Evolutionary conservation across 352 stramenopile species (phyloP).

Genomic region (Pythium monospermum): DNA sequence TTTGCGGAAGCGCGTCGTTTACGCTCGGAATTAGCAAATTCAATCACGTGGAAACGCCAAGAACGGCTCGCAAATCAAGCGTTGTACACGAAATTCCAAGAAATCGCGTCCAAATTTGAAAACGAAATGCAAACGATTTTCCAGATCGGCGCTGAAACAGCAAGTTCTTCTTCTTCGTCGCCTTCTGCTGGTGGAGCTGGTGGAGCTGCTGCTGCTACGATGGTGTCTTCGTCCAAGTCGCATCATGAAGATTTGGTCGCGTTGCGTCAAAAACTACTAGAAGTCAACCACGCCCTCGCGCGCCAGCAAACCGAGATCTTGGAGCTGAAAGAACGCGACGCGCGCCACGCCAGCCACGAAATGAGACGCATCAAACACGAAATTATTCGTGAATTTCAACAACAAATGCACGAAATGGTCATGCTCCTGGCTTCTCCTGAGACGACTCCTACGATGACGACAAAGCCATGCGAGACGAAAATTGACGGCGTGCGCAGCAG

Average conservation of each 20-base stretch:
- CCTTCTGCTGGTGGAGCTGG: conserved; percentile 7
- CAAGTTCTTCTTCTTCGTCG: conserved; percentile 5
- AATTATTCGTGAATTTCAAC: conserved; percentile 52
- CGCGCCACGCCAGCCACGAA: conserved; percentile 55
- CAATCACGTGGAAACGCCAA: conserved; percentile 38
- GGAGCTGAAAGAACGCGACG: conserved; percentile 55
- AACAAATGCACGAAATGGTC: conserved; percentile 56
- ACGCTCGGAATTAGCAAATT: conserved; percentile 51
- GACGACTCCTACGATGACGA: conserved; percentile 4
- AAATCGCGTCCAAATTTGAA: conserved; percentile 54
- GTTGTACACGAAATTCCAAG: conserved; percentile 44
- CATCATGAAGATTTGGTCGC: conserved; percentile 45
- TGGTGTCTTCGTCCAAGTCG: conserved; percentile 13
- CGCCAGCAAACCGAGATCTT: conserved; percentile 63
- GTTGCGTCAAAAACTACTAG: conserved; percentile 56
- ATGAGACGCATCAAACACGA: conserved; percentile 61
- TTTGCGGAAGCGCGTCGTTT: conserved; percentile 60
- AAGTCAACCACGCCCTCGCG: conserved; percentile 58
- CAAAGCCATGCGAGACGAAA: conserved; percentile 43
- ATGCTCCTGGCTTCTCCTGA: conserved; percentile 26
- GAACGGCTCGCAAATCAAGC: conserved; percentile 35
- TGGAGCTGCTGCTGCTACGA: neutral
- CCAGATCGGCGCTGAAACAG: conserved; percentile 20
- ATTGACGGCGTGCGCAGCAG: conserved; percentile 60
- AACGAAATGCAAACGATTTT: conserved; percentile 45